Conservation (phyloP, 2,329 filamentous ascomycete genomes). For the Aplosporella prunicola region DNA sequence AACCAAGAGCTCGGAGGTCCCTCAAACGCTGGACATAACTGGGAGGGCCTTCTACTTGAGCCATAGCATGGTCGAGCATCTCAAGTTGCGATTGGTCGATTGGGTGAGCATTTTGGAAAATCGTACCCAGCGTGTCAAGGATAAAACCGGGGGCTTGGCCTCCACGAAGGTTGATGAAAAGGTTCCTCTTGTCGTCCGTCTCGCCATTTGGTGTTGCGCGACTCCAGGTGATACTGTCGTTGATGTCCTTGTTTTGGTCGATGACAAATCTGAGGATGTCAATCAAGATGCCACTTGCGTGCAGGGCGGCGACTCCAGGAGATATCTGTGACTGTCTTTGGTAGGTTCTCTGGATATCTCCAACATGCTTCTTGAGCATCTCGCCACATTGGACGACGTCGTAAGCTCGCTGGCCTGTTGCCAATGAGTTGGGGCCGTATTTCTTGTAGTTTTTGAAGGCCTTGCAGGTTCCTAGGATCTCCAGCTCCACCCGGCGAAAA, state of each 20-base stretch:
- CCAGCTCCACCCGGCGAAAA: not conserved
- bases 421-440: conserved; percentile 20
- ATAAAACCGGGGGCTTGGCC: too few species aligned
- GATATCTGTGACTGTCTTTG: conserved; percentile 5
- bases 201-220: not conserved
- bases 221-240: conserved; percentile 21
- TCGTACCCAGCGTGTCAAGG: too few species aligned
- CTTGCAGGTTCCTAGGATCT: conserved; percentile 1
- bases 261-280: conserved; percentile 25
- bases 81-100: too few species aligned
- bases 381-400: conserved; percentile 24
- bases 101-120: too few species aligned
- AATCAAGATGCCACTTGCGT: conserved; percentile 23
- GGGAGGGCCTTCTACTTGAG: too few species aligned
- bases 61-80: too few species aligned
- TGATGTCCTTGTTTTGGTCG: conserved; percentile 24
- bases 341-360: conserved; percentile 21
- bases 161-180: too few species aligned
- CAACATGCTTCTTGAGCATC: conserved; percentile 20
- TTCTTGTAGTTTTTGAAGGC: conserved; percentile 23
- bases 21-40: too few species aligned
- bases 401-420: conserved; percentile 5
- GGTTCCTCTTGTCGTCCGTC: not conserved
- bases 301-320: too few species aligned
- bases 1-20: too few species aligned